Evolutionary conservation across 768 basidiomycete species (phyloP), one percentile per base, ranked within the genome.

Genomic region (Phylloporus sp.): DNA sequence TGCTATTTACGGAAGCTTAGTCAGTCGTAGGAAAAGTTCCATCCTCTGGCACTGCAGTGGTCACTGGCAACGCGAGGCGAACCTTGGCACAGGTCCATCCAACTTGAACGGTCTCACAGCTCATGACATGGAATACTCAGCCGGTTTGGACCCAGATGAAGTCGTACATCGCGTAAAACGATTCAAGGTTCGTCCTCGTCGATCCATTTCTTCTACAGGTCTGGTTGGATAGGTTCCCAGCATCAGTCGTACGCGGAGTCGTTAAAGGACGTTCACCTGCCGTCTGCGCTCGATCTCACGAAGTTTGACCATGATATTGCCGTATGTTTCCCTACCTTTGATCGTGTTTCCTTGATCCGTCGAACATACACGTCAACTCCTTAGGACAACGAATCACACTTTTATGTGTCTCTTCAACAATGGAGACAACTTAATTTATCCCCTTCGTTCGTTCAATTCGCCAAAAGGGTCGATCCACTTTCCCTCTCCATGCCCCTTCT

Each of bases 381-480:
- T 3, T 44, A 90, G 86, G 86, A 91, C 53, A 78, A 80, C 58
- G 80, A 82, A 46, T 89, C 86, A 0, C 83, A 90, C 60, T 92
- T 94, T 57, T 80, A 84, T 44, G 73, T 79, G 53, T 76, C 85
- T 3, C 70, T 94, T 26, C 72, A 79, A 22, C 80, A 87, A 58
- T 89, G 86, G 83, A 71, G 77, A 54, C 84, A 92, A 55, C 76
- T 93, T 49, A 91, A 88, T 63, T 77, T 94, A 18, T 75, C 88
- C 3, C 78, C 86, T 1, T 72, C 80, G 2, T 93, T 92, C 63
- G 65, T 90, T 44, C 66, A 71, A 23, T 92, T 90, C 58, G 80
- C 83, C 3, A 72, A 75, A 47, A 74, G 75, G 50, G 80, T 75
- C 0, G 76, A 81, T 33, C 63, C 73, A 1, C 69, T 90, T 31